These are phyloP conservation scores for Didymella pomorum DNA, from an alignment of 2,329 filamentous ascomycete genomes.

Conservation along the genomic window DNA sequence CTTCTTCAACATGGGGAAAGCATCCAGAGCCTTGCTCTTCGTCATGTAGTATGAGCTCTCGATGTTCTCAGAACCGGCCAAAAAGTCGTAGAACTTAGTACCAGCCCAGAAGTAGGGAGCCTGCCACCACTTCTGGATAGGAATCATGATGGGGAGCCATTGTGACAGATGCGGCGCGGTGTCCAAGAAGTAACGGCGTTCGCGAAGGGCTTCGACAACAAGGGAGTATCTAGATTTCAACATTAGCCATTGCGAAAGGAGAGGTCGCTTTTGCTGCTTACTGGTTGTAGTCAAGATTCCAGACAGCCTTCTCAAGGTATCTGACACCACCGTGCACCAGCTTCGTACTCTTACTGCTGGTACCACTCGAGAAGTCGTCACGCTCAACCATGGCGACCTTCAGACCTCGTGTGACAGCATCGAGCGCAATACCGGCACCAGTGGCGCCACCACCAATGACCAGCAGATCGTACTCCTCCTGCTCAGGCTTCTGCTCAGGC, in stretches of 20 bases:
- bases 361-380: constrained; percentile 83
- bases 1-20: constrained; percentile 87
- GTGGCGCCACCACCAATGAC: constrained; percentile 83
- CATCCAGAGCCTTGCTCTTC: constrained; percentile 83
- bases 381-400: constrained; percentile 83
- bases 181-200: constrained; percentile 83
- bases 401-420: constrained; percentile 79
- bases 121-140: constrained; percentile 84
- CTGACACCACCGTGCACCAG: constrained; percentile 85
- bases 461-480: constrained; percentile 75
- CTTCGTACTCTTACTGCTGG: constrained; percentile 87
- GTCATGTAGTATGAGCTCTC: constrained; percentile 90
- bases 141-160: constrained; percentile 85
- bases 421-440: constrained; percentile 80
- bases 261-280: constrained; percentile 47
- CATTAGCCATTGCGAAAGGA: constrained; percentile 14
- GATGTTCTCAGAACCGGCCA: constrained; percentile 86
- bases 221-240: constrained; percentile 64
- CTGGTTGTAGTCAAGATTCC: constrained; percentile 85
- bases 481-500: constrained; percentile 43
- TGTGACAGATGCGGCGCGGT: constrained; percentile 82
- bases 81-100: constrained; percentile 83
- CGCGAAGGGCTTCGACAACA: constrained; percentile 81
- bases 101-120: constrained; percentile 80
- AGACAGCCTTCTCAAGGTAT: constrained; percentile 86